Conservation (phyloP, 2,329 filamentous ascomycete species). For the Fusarium paranaense region DNA sequence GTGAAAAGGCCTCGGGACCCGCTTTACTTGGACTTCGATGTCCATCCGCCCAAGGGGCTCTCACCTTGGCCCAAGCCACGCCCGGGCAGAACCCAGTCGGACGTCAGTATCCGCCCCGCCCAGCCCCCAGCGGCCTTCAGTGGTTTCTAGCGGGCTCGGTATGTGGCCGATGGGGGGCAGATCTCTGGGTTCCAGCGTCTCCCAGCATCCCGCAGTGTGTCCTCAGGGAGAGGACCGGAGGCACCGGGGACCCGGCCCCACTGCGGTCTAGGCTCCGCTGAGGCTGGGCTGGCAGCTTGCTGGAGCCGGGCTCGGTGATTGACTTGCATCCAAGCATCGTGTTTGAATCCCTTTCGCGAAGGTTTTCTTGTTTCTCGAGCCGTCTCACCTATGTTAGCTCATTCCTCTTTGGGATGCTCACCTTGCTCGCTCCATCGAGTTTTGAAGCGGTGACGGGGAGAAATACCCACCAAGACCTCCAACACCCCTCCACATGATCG, state of each 20-base stretch:
- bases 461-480: constrained; percentile 21
- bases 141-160: constrained; percentile 37
- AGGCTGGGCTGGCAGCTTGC: constrained; percentile 23
- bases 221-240: constrained; percentile 21
- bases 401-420: constrained; percentile 21
- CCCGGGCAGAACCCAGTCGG: constrained; percentile 19
- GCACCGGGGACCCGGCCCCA: constrained; percentile 37
- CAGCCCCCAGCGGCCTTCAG: constrained; percentile 14
- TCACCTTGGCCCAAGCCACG: constrained; percentile 16
- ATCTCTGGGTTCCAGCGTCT: constrained; percentile 3
- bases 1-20: constrained; percentile 8
- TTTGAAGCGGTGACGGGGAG: constrained; percentile 26
- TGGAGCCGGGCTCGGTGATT: constrained; percentile 37
- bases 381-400: constrained; percentile 32
- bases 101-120: constrained; percentile 41
- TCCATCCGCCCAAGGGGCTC: constrained; percentile 6
- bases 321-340: constrained; percentile 36
- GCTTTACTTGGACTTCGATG: constrained; percentile 26
- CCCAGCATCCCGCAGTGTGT: neutral
- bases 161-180: constrained; percentile 42
- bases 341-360: constrained; percentile 16
- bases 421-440: constrained; percentile 20
- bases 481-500: constrained; percentile 16
- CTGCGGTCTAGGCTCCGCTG: constrained; percentile 38
- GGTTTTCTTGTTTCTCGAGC: neutral